Percentiles rank a stretch among this genome's conserved stretches.
phyloP scores from a whole-genome alignment of 805 yeast species.

The Saturnispora diversa region DNA sequence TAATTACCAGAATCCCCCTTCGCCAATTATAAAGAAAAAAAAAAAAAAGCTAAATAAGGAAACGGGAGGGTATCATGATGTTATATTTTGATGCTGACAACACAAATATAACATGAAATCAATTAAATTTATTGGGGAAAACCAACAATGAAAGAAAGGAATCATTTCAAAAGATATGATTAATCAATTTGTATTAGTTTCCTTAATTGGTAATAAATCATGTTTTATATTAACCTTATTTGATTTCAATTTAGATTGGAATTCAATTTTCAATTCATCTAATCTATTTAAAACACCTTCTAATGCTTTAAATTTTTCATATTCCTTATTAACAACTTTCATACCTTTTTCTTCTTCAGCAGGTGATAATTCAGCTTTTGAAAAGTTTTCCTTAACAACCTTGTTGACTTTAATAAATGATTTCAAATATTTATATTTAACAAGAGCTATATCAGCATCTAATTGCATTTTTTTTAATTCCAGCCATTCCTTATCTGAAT shows the following conservation, averaged over 20 bases:
- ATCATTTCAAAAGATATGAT: too few species aligned
- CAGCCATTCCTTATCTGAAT: conserved; percentile 13
- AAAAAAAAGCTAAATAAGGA: too few species aligned
- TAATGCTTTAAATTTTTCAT: conserved; percentile 20
- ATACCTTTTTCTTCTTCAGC: conserved; percentile 25
- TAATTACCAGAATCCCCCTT: too few species aligned
- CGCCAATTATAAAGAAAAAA: too few species aligned
- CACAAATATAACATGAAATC: too few species aligned
- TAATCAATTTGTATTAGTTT: too few species aligned
- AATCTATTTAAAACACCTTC: conserved; percentile 18
- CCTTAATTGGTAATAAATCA: too few species aligned
- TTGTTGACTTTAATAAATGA: conserved; percentile 21
- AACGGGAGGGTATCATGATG: too few species aligned
- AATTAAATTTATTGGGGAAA: too few species aligned
- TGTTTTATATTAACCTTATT: too few species aligned
- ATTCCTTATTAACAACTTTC: conserved; percentile 18
- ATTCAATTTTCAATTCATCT: conserved; percentile 15
- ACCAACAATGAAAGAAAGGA: too few species aligned
- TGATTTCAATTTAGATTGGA: neutral
- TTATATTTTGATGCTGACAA: too few species aligned
- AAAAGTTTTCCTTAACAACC: conserved; percentile 23
- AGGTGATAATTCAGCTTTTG: conserved; percentile 18
- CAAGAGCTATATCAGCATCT: conserved; percentile 21
- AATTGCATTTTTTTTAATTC: conserved; percentile 23
- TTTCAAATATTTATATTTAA: conserved; percentile 25